Evolutionary conservation across 371 early-diverging fungal species (phyloP), one percentile per base, ranked within the genome.

Genomic region (Spraguea lophii): DNA sequence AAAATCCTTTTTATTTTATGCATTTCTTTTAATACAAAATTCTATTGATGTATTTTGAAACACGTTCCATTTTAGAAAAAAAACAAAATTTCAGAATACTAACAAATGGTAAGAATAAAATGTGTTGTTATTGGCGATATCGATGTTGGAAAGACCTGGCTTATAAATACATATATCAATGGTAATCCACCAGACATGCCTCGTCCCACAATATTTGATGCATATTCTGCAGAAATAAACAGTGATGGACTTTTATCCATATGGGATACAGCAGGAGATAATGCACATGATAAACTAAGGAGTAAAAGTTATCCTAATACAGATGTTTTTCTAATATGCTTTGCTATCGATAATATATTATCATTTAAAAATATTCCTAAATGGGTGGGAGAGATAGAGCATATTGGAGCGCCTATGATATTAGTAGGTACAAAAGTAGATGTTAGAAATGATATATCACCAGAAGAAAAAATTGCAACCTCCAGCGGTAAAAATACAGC

Each of bases 371-470:
- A 82, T 69, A 79, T 83, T 41, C 69, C 76, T 59, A 77, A 79
- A 38, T 41, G 89, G 88, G 77, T 74, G 62, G 85, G 88, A 6
- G 90, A 90, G 71, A 82, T 91, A 63, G 76, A 76, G 62, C 86
- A 84, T 37, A 88, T 91, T 51, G 80, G 81, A 64, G 78, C 82
- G 36, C 92, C 93, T 16, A 79, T 81, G 51, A 84, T 97, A 59
- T 78, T 93, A 17, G 89, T 92, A 17, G 90, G 90, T n/a, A 90
- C 91, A 49, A 92, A 93, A 74, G 76, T 84, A 41, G 98, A 97
- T 80, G 74, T 88, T 62, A 82, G 89, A 54, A 86, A 88, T 68
- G 88, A 88, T 68, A 70, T 69, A 20, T 80, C 82, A 21, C 85
- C 83, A 10, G 74, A 85, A 39, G 84, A 83, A 48, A 80, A 81